Conservation (phyloP, 192 early-diverging fungal species). For the Globomyces pollinis-pini region DNA sequence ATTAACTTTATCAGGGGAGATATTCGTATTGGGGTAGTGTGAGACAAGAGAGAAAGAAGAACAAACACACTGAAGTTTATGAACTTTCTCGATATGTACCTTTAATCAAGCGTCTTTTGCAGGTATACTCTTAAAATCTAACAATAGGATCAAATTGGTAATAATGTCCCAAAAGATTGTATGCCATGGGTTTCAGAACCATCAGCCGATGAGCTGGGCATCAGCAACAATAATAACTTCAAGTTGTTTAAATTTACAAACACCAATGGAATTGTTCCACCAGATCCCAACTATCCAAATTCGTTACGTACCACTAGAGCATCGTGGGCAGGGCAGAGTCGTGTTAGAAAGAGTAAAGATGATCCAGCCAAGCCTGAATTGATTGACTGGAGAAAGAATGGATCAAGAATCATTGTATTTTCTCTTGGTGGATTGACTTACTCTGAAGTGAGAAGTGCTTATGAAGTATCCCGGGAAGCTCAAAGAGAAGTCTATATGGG, state of each 20-base stretch:
- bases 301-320: conserved; percentile 44
- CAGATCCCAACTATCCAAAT: conserved; percentile 29
- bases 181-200: conserved; percentile 62
- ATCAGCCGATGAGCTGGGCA: conserved; percentile 28
- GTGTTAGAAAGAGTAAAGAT: neutral
- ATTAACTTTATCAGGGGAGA: conserved; percentile 12
- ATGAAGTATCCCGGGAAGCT: conserved; percentile 29
- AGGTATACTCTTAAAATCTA: conserved; percentile 51
- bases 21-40: conserved; percentile 37
- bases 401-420: conserved; percentile 36
- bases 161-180: conserved; percentile 44
- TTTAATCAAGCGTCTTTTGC: conserved; percentile 58
- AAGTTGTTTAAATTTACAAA: conserved; percentile 15
- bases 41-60: conserved; percentile 44
- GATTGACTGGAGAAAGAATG: conserved; percentile 22
- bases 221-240: conserved; percentile 5
- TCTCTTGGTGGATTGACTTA: conserved; percentile 41
- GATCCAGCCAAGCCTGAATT: neutral
- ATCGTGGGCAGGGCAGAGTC: conserved; percentile 26
- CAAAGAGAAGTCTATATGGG: conserved; percentile 39
- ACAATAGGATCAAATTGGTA: conserved; percentile 41
- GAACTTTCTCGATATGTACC: conserved; percentile 75
- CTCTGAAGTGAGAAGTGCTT: conserved; percentile 31
- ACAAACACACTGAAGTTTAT: conserved; percentile 53
- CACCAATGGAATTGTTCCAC: conserved; percentile 13